These are phyloP conservation scores for apple (Malus domestica) DNA, from an alignment of 306 rosid species.

Conservation along the genomic window ASM211411v1 NC_041799.1:36812501-36813000, in stretches of 20 bases:
- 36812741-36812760: not conserved
- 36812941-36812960: not conserved
- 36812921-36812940: not conserved
- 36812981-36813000: not conserved
- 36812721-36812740: not conserved
- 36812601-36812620: no score
- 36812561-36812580: no score
- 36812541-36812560: no score
- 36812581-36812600: no score
- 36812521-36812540: no score
- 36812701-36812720: not conserved
- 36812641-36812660: no score
- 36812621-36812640: no score
- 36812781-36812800: not conserved
- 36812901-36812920: not conserved
- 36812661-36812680: no score
- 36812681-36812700: no score
- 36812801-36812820: not conserved
- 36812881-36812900: not conserved
- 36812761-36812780: not conserved
- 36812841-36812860: not conserved
- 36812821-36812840: not conserved
- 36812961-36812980: not conserved
- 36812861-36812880: not conserved
- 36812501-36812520: not conserved